phyloP scores from a whole-genome alignment of 2,329 filamentous ascomycete species.

The Teratosphaeria destructans region DNA sequence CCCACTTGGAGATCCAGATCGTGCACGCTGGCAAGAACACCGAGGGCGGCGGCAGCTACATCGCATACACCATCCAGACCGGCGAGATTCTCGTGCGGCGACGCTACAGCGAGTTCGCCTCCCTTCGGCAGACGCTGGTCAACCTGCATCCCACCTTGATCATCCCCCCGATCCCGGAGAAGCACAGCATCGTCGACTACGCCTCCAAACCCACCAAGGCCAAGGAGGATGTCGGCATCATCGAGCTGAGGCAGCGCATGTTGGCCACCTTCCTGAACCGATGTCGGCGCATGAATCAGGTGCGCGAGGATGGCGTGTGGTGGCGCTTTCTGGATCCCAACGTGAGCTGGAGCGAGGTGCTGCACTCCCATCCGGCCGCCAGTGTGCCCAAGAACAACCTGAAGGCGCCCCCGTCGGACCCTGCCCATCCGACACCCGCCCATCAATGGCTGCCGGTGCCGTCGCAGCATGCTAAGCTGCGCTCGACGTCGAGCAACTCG shows the following conservation, averaged over 20 bases:
- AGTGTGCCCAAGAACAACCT: conserved; percentile 90
- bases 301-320: conserved; percentile 88
- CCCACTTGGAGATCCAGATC: conserved; percentile 79
- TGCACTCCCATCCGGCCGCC: conserved; percentile 80
- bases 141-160: conserved; percentile 90
- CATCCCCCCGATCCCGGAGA: conserved; percentile 94
- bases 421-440: conserved; percentile 80
- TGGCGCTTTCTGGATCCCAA: conserved; percentile 98
- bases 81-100: conserved; percentile 90
- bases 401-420: conserved; percentile 88
- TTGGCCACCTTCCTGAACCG: conserved; percentile 88
- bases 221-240: conserved; percentile 94
- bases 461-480: conserved; percentile 74
- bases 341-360: conserved; percentile 92
- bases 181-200: conserved; percentile 98
- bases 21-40: conserved; percentile 91
- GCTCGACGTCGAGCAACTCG: conserved; percentile 38
- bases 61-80: conserved; percentile 93
- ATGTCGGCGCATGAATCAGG: conserved; percentile 83
- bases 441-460: conserved; percentile 85
- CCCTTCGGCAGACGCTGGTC: conserved; percentile 76
- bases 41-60: conserved; percentile 85
- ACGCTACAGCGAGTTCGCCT: conserved; percentile 93
- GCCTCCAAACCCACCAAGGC: conserved; percentile 95
- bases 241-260: conserved; percentile 95